Conservation (phyloP, 2,329 filamentous ascomycete genomes). For the Scedosporium dehoogii region DNA sequence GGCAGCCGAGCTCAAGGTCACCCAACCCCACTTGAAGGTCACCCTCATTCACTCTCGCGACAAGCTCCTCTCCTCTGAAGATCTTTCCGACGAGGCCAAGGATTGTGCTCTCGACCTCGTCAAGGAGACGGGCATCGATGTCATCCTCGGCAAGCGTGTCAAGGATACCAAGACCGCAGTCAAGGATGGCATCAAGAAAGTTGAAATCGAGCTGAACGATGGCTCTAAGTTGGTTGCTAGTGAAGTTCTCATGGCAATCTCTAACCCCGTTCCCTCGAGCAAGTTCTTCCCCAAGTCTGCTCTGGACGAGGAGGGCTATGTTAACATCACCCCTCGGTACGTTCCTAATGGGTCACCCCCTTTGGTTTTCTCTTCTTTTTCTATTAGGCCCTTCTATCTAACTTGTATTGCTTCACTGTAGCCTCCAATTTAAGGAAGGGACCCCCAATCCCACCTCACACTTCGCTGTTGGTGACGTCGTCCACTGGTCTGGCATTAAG, state of each 20-base stretch:
- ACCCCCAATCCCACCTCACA: conserved; percentile 50
- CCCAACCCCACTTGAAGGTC: conserved; percentile 55
- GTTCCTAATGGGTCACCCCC: conserved; percentile 12
- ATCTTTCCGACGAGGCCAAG: conserved; percentile 60
- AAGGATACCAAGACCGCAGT: conserved; percentile 34
- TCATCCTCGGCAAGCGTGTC: conserved; percentile 50
- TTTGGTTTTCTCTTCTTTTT: neutral
- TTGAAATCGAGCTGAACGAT: conserved; percentile 48
- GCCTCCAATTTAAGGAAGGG: conserved; percentile 41
- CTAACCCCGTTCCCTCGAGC: conserved; percentile 51
- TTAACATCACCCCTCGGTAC: conserved; percentile 50
- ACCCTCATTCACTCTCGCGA: conserved; percentile 65
- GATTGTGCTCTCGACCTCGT: conserved; percentile 49
- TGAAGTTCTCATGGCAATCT: conserved; percentile 60
- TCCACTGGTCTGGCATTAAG: conserved; percentile 68
- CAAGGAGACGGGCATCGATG: conserved; percentile 52
- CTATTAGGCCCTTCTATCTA: neutral
- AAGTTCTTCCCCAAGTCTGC: conserved; percentile 48
- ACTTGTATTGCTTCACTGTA: conserved; percentile 15
- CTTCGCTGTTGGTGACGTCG: conserved; percentile 61
- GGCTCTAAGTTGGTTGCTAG: conserved; percentile 50
- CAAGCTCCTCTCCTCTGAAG: conserved; percentile 63
- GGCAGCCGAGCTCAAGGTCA: conserved; percentile 64
- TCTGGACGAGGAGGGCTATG: conserved; percentile 54
- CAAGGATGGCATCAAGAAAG: conserved; percentile 27